phyloP scores from a whole-genome alignment of 176 grass and related monocot genomes.

The Melocanna baccifera region DNA sequence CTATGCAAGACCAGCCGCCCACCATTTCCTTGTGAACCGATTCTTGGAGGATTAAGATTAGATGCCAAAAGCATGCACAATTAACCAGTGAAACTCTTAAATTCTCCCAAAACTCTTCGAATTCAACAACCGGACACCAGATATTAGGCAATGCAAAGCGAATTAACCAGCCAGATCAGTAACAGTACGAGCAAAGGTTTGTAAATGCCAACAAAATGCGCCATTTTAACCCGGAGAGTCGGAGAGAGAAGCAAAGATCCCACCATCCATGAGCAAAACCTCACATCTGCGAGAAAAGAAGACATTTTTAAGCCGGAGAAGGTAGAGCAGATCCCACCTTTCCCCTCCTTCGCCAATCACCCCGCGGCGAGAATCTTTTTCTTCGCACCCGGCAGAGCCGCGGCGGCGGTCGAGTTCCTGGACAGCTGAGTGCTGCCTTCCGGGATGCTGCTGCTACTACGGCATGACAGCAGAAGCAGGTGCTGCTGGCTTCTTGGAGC shows the following conservation, averaged over 20 bases:
- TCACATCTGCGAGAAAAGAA: slow-evolving; percentile 18
- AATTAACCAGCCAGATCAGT: not conserved
- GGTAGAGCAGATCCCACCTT: not conserved
- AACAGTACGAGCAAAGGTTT: not conserved
- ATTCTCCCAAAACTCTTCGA: not conserved
- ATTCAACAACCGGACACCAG: not conserved
- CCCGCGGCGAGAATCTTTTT: not conserved
- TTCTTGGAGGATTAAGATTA: not conserved
- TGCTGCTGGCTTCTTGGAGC: not conserved
- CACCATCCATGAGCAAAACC: not conserved
- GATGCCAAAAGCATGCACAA: not conserved
- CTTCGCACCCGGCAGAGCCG: not conserved
- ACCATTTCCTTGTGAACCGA: not conserved
- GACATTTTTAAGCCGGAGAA: not conserved
- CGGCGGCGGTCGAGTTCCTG: not conserved
- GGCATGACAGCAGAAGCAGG: not conserved
- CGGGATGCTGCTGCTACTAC: not conserved
- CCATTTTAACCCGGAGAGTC: not conserved
- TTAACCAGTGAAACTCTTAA: not conserved
- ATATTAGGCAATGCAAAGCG: not conserved
- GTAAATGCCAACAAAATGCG: not conserved
- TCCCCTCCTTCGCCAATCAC: not conserved
- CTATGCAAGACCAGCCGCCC: not conserved
- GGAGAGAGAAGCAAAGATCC: not conserved
- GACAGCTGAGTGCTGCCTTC: not conserved